Conservation (phyloP, 2,329 filamentous ascomycete genomes). For the Epichloe sibirici region DNA sequence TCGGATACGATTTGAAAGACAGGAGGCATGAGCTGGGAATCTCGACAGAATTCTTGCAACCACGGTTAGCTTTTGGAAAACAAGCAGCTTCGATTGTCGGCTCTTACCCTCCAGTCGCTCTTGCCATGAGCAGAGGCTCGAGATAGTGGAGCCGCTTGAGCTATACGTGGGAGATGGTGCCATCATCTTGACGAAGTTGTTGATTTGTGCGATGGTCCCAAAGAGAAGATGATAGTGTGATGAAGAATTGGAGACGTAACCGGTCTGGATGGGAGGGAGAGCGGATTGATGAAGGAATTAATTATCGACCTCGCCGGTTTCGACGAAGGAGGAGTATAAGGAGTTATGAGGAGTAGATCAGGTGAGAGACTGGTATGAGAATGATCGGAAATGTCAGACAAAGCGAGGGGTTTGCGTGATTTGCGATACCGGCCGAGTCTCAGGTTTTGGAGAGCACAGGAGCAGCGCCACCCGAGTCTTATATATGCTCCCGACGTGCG, state of each 20-base stretch:
- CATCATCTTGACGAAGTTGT: slow-evolving; percentile 9
- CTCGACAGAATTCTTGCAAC: slow-evolving; percentile 42
- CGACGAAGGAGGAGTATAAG: not conserved
- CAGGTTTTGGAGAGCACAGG: slow-evolving; percentile 4
- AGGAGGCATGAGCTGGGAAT: slow-evolving; percentile 39
- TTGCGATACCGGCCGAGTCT: slow-evolving; percentile 5
- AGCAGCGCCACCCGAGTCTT: slow-evolving; percentile 4
- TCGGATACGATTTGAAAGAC: slow-evolving; percentile 63
- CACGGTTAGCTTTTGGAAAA: not conserved
- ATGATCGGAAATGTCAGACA: slow-evolving; percentile 6
- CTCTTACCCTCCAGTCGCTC: slow-evolving; percentile 40
- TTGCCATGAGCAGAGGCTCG: slow-evolving; percentile 33
- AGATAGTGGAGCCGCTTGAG: slow-evolving; percentile 11
- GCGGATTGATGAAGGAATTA: not conserved
- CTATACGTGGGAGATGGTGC: slow-evolving; percentile 15
- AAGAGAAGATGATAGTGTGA: not conserved
- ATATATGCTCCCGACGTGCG: slow-evolving; percentile 5
- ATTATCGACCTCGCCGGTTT: not conserved
- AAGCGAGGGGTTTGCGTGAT: slow-evolving; percentile 1
- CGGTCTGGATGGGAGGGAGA: not conserved
- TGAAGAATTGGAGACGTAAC: not conserved
- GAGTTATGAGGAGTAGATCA: not conserved
- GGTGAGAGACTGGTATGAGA: slow-evolving; percentile 4
- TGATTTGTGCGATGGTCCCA: not conserved
- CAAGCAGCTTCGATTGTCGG: not conserved